Percentiles rank a stretch among this genome's conserved stretches.
Evolutionary conservation across 495 filamentous ascomycete species (phyloP).

Genomic region (Trichoderma reesei): DNA sequence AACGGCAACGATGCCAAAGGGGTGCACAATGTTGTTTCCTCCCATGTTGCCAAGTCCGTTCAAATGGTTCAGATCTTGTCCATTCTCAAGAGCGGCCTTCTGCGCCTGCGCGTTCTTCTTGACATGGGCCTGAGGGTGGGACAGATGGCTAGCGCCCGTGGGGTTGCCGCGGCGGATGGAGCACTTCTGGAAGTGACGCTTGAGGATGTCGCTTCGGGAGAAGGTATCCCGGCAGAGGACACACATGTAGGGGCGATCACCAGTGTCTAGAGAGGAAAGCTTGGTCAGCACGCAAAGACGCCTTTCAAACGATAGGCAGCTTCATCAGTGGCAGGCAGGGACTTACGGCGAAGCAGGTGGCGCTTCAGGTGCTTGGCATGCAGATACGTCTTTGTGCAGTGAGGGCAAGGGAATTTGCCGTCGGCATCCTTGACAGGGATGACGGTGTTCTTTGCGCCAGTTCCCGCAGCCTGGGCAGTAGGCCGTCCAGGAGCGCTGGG

Average conservation of each 20-base stretch:
- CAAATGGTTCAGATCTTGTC: conserved; percentile 42
- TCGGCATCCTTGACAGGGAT: conserved; percentile 90
- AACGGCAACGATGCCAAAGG: conserved; percentile 36
- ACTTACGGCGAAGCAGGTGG: conserved; percentile 90
- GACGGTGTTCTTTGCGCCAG: conserved; percentile 63
- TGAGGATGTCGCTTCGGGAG: conserved; percentile 93
- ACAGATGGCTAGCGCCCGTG: conserved; percentile 81
- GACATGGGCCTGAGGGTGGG: conserved; percentile 78
- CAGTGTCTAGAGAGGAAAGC: conserved; percentile 57
- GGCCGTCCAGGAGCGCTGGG: conserved; percentile 82
- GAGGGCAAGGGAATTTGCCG: conserved; percentile 92
- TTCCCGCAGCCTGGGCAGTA: conserved; percentile 46
- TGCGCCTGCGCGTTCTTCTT: conserved; percentile 58
- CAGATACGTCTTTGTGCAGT: conserved; percentile 95
- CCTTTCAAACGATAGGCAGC: too few relatives aligned
- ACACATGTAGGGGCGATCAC: conserved; percentile 94
- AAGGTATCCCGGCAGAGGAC: conserved; percentile 97
- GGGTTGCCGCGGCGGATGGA: conserved; percentile 91
- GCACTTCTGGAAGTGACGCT: conserved; percentile 98
- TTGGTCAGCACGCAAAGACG: conserved; percentile 16
- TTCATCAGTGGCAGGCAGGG: too few relatives aligned
- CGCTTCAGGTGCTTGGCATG: conserved; percentile 97
- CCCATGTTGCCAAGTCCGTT: conserved; percentile 39
- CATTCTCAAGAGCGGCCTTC: conserved; percentile 25
- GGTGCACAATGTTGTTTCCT: conserved; percentile 22